A percentile compares a stretch with the other conserved stretches of the same genome.
phyloP scores from a whole-genome alignment of 2,329 filamentous ascomycete genomes.

The Claviceps pazoutovae region DNA sequence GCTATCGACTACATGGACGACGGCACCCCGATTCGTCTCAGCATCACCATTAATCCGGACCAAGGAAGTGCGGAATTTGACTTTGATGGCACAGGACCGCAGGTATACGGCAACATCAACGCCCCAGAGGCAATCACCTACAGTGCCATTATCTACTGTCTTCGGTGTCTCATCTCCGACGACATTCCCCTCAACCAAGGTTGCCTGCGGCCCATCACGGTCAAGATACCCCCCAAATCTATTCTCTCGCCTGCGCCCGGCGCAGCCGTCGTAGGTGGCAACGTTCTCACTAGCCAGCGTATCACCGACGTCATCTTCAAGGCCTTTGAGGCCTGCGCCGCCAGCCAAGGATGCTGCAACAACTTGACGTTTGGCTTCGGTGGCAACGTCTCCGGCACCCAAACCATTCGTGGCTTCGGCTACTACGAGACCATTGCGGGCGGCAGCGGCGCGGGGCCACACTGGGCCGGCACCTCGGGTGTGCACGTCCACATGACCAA shows the following conservation, averaged over 20 bases:
- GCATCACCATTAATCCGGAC: constrained; percentile 58
- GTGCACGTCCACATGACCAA: constrained; percentile 54
- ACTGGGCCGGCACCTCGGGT: constrained; percentile 29
- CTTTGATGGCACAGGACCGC: constrained; percentile 64
- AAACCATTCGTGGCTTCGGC: constrained; percentile 27
- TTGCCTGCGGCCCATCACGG: constrained; percentile 60
- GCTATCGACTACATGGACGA: constrained; percentile 77
- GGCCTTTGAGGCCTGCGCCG: constrained; percentile 67
- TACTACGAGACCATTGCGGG: constrained; percentile 48
- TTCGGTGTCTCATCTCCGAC: constrained; percentile 64
- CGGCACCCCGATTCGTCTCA: constrained; percentile 61
- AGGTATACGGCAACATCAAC: constrained; percentile 71
- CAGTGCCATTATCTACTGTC: constrained; percentile 77
- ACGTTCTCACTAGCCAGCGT: constrained; percentile 42
- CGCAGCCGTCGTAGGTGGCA: constrained; percentile 71
- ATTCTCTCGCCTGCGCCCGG: constrained; percentile 64
- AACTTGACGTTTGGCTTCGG: constrained; percentile 73
- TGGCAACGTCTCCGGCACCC: constrained; percentile 24
- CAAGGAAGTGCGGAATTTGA: constrained; percentile 71
- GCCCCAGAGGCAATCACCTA: constrained; percentile 72
- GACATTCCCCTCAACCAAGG: constrained; percentile 79
- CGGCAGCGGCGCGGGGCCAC: constrained; percentile 56
- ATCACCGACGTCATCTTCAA: constrained; percentile 39
- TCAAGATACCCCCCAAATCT: constrained; percentile 57
- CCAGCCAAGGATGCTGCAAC: constrained; percentile 68